Percentiles rank a stretch among this genome's conserved stretches.
phyloP scores from a whole-genome alignment of 306 rosid species.

The Prunus persica region DNA sequence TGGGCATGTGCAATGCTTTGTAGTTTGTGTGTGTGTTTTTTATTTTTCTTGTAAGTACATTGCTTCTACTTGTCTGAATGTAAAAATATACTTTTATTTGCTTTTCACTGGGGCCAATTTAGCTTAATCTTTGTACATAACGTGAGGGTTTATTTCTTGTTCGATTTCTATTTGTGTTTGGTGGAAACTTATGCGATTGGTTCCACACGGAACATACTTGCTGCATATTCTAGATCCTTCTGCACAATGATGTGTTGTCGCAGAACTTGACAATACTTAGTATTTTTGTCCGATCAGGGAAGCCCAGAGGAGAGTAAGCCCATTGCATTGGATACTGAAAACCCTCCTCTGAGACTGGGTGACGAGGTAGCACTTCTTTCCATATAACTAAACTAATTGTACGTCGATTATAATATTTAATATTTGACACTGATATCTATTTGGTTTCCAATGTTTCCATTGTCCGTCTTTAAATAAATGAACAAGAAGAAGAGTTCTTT shows the following conservation, averaged over 20 bases:
- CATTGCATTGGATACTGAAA: conserved; percentile 30
- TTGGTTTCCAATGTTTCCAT: not conserved
- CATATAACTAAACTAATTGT: not conserved
- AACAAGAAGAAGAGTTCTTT: not conserved
- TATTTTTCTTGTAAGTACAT: no score
- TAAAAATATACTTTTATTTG: no score
- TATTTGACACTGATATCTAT: not conserved
- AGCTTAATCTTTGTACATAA: no score
- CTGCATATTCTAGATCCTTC: not conserved
- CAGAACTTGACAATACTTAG: conserved; percentile 1
- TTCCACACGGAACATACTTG: not conserved
- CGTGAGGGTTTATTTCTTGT: not conserved
- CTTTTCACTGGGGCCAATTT: no score
- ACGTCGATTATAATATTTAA: not conserved
- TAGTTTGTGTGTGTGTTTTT: no score
- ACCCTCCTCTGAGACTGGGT: conserved; percentile 28
- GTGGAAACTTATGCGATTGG: not conserved
- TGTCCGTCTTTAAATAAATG: not conserved
- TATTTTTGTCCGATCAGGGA: conserved; percentile 31
- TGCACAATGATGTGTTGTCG: not conserved
- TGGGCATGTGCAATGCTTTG: no score
- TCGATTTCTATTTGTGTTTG: not conserved
- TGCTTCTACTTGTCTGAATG: not conserved
- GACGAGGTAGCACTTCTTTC: conserved; percentile 44
- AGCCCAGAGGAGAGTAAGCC: conserved; percentile 53